These are phyloP conservation scores for Camellia lanceoleosa DNA, from an alignment of 148 eudicot genomes.

Conservation along the genomic window DNA sequence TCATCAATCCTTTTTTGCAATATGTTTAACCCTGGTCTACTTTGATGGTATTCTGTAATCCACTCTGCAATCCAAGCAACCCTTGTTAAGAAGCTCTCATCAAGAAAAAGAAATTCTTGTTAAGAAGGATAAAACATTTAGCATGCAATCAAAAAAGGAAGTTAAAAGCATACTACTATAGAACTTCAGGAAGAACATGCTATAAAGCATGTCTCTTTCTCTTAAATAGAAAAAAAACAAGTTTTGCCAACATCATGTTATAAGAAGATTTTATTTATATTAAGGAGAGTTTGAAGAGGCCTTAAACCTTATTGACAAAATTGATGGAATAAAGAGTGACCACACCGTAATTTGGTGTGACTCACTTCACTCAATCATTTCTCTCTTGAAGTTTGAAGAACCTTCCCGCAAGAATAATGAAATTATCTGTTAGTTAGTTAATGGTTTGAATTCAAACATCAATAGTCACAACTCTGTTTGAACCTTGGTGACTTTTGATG, in stretches of 20 bases:
- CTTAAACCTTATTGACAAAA: background rate
- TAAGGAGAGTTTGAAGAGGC: background rate
- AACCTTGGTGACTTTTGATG: too few relatives aligned
- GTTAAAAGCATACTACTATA: too few relatives aligned
- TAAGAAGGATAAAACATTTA: background rate
- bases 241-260: background rate
- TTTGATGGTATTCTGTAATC: slow-evolving; percentile 46
- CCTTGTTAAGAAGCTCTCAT: background rate
- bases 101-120: background rate
- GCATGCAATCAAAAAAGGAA: background rate
- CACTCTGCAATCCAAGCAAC: slow-evolving; percentile 51
- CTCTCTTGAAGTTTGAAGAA: too few relatives aligned
- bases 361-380: too few relatives aligned
- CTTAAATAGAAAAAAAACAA: background rate
- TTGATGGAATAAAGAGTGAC: too few relatives aligned
- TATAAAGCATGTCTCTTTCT: background rate
- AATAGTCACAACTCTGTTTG: too few relatives aligned
- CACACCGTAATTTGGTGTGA: too few relatives aligned
- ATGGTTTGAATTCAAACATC: too few relatives aligned
- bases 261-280: background rate
- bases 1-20: slow-evolving; percentile 78
- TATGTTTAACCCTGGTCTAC: slow-evolving; percentile 63
- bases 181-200: background rate
- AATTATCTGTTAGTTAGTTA: too few relatives aligned
- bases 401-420: too few relatives aligned